phyloP scores from a whole-genome alignment of 2,329 filamentous ascomycete genomes.

The Blastomyces silverae region DNA sequence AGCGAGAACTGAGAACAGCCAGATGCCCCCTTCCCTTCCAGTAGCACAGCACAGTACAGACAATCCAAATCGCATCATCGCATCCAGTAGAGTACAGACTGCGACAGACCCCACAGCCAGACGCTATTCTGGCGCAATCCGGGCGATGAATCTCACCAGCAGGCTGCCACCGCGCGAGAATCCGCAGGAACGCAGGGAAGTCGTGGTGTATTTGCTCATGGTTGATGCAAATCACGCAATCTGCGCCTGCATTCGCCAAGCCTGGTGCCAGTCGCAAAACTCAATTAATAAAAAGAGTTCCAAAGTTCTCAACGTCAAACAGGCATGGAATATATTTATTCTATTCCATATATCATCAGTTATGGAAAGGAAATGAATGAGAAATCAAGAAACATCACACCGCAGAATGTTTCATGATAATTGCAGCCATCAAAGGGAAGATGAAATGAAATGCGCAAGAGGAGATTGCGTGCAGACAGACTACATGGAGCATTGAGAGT shows the following conservation, averaged over 20 bases:
- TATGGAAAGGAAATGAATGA: too few relatives aligned
- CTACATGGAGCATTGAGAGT: neutral
- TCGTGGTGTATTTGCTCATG: constrained; percentile 29
- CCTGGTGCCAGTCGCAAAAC: neutral
- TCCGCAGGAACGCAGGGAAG: constrained; percentile 28
- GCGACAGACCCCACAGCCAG: neutral
- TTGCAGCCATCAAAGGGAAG: neutral
- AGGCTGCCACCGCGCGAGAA: neutral
- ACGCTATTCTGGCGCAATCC: constrained; percentile 7
- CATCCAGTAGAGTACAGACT: too few relatives aligned
- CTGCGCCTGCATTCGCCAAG: constrained; percentile 24
- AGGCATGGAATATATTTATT: too few relatives aligned
- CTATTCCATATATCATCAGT: neutral
- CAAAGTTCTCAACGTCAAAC: too few relatives aligned
- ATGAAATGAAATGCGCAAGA: neutral
- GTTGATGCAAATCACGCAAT: constrained; percentile 37
- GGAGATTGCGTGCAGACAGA: too few relatives aligned
- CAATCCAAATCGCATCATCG: constrained; percentile 9
- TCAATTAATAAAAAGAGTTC: too few relatives aligned
- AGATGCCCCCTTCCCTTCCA: neutral
- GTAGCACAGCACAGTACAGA: neutral
- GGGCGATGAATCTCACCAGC: neutral
- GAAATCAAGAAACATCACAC: neutral
- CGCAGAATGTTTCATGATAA: neutral
- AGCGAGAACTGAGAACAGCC: neutral